A percentile compares a stretch with the other conserved stretches of the same genome.
phyloP scores from a whole-genome alignment of 2,329 filamentous ascomycete genomes.

The Penicillium brevicompactum region DNA sequence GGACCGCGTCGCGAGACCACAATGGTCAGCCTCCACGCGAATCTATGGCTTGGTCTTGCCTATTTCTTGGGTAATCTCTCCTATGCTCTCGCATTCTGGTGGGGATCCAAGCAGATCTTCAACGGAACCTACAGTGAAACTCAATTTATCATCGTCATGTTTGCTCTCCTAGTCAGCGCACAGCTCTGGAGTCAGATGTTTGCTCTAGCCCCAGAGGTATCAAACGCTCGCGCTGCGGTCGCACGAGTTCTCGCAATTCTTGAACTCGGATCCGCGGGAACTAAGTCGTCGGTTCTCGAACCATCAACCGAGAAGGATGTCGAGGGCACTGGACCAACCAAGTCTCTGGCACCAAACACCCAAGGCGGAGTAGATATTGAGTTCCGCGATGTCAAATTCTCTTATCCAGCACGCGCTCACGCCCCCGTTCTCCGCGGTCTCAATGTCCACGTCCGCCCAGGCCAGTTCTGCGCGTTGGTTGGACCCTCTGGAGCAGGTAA shows the following conservation, averaged over 20 bases:
- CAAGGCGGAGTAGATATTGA: slow-evolving; percentile 40
- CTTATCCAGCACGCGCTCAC: slow-evolving; percentile 66
- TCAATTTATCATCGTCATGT: slow-evolving; percentile 73
- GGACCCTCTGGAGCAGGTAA: slow-evolving; percentile 69
- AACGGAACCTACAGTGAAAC: slow-evolving; percentile 66
- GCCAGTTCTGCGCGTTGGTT: slow-evolving; percentile 58
- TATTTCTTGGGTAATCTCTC: slow-evolving; percentile 62
- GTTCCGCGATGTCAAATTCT: slow-evolving; percentile 64
- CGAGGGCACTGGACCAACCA: slow-evolving; percentile 15
- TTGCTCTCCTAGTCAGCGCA: slow-evolving; percentile 71
- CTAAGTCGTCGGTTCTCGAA: slow-evolving; percentile 28
- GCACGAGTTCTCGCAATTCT: slow-evolving; percentile 56
- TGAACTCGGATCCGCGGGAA: slow-evolving; percentile 33
- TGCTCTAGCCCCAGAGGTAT: slow-evolving; percentile 73
- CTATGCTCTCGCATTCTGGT: slow-evolving; percentile 78
- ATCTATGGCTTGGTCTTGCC: slow-evolving; percentile 49
- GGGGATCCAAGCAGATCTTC: slow-evolving; percentile 71
- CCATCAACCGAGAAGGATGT: slow-evolving; percentile 19
- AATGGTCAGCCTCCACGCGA: slow-evolving; percentile 51
- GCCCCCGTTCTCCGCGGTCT: slow-evolving; percentile 59
- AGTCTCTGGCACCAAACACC: slow-evolving; percentile 31
- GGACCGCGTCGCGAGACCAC: slow-evolving; percentile 53
- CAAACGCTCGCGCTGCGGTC: slow-evolving; percentile 64
- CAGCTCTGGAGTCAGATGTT: slow-evolving; percentile 76
- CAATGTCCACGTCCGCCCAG: slow-evolving; percentile 53